These are phyloP conservation scores for Lachancea quebecensis DNA, from an alignment of 805 yeast species.

Conservation along the genomic window DNA sequence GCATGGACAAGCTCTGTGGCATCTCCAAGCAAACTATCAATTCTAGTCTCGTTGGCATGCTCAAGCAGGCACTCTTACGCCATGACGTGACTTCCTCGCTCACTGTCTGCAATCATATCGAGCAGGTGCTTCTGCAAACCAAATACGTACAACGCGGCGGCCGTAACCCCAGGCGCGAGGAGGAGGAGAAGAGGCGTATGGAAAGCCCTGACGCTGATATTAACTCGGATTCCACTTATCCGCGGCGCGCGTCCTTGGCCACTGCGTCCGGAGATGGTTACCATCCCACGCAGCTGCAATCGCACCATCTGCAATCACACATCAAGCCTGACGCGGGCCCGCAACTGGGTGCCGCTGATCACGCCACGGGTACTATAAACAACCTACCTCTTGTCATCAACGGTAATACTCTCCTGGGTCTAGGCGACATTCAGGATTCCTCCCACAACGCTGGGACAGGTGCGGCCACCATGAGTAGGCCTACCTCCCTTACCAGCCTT, in stretches of 20 bases:
- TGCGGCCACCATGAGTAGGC: no score
- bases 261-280: constrained; percentile 1
- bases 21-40: constrained; percentile 9
- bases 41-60: constrained; percentile 13
- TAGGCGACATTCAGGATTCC: constrained; percentile 5
- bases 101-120: constrained; percentile 18
- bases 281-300: constrained; percentile 1
- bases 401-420: constrained; percentile 10
- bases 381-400: constrained; percentile 14
- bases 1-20: constrained; percentile 18
- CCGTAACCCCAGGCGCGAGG: constrained; percentile 19
- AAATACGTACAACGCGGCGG: constrained; percentile 24
- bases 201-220: constrained; percentile 6
- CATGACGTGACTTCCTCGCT: constrained; percentile 19
- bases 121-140: constrained; percentile 18
- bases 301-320: neutral
- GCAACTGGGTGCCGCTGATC: neutral
- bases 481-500: no score
- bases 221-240: constrained; percentile 3
- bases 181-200: constrained; percentile 8
- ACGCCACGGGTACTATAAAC: constrained; percentile 16
- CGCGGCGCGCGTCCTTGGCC: constrained; percentile 2
- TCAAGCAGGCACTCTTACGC: constrained; percentile 20
- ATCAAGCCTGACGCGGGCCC: neutral
- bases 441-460: neutral